phyloP scores from a whole-genome alignment of 2,329 filamentous ascomycete species.

The Anthostomella pinea region DNA sequence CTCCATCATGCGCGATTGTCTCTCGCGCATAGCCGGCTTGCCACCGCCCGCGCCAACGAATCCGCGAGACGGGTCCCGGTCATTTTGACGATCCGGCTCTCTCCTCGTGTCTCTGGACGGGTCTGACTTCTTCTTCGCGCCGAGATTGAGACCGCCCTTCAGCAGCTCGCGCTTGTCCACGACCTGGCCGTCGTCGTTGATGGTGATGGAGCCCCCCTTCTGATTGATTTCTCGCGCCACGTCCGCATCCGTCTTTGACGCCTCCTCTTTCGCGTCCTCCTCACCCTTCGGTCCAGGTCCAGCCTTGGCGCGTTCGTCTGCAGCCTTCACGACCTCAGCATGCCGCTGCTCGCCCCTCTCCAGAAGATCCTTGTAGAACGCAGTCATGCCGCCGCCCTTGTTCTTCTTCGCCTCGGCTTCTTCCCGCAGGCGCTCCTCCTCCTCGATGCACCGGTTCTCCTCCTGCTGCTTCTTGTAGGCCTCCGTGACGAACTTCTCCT shows the following conservation, averaged over 20 bases:
- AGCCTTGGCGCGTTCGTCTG: constrained; percentile 50
- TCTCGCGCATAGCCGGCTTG: constrained; percentile 67
- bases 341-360: constrained; percentile 69
- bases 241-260: constrained; percentile 58
- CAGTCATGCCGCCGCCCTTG: constrained; percentile 68
- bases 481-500: constrained; percentile 82
- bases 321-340: constrained; percentile 66
- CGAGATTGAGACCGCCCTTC: constrained; percentile 71
- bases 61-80: constrained; percentile 29
- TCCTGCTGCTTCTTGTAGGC: constrained; percentile 81
- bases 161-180: constrained; percentile 82
- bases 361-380: constrained; percentile 74
- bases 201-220: constrained; percentile 57
- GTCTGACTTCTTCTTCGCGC: constrained; percentile 57
- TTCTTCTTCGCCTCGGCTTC: constrained; percentile 64
- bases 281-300: constrained; percentile 34
- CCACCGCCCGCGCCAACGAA: constrained; percentile 47
- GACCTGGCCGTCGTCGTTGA: constrained; percentile 82
- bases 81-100: constrained; percentile 27
- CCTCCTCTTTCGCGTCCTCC: constrained; percentile 36
- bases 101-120: constrained; percentile 31
- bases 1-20: constrained; percentile 76
- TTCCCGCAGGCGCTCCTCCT: constrained; percentile 65
- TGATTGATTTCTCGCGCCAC: constrained; percentile 66
- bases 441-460: constrained; percentile 67